Evolutionary conservation across 805 yeast genomes (phyloP), one percentile per base, ranked within the genome.

Genomic region (Yarrowia sp.): DNA sequence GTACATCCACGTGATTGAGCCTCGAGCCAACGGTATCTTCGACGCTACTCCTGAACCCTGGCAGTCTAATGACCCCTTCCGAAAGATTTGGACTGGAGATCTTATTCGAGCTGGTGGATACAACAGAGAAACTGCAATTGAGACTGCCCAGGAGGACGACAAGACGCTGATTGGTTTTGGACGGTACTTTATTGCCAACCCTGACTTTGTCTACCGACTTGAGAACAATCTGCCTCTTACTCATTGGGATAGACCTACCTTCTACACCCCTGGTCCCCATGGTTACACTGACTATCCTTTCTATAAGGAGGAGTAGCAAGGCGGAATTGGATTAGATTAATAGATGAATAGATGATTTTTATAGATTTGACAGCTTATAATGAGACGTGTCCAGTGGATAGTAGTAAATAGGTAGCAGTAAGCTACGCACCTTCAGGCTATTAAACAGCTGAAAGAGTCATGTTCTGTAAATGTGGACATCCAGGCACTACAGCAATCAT

Each of bases 141-240:
- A 72, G 17, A 74, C 76, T 39, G 75, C 77, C 33, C 76, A 78
- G 43, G 70, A 44, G 24, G 66, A 68, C 20, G 60, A 55, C 19
- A 71, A 68, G 39, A 65, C 71, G 10, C 47, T 79, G 49, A 71
- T 81, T 40, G 84, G 80, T 1, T 74, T 79, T 67, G 87, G 87
- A 40, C 80, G 88, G 69, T 78, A 75, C 68, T 85, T 80, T 74
- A 81, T 84, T 63, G 76, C 87, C 40, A 86, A 86, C 76, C 88
- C 89, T 2, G 89, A 86, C 72, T 72, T 86, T 39, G 82, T 81
- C 30, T 72, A 76, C 19, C 78, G 86, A 69, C 68, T 86, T 47
- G 76, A 79, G 69, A 74, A 82, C 39, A 82, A 81, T 34, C 67
- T 74, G 34, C 80, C 80, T 56, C 75, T 85, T 68, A 79, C 78